A percentile compares a stretch with the other conserved stretches of the same genome.
Conservation (phyloP, 1,284 basidiomycete species). For the Schizophyllum amplum region DNA sequence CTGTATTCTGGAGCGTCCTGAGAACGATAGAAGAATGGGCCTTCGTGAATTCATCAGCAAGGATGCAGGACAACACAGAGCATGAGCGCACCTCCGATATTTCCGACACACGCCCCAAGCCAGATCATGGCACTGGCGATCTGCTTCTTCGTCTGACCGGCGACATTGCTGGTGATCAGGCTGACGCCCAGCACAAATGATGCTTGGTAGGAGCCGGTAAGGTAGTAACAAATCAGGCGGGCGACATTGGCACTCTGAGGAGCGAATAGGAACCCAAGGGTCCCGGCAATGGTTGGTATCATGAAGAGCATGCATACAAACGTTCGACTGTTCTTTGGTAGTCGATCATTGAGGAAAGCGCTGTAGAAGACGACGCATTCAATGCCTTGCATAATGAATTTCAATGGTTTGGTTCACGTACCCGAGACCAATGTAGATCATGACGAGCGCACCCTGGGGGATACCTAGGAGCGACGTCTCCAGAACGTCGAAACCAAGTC, state of each 20-base stretch:
- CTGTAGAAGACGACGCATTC: constrained; percentile 1
- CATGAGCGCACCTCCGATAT: constrained; percentile 12
- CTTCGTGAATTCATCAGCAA: not conserved
- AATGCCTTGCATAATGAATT: no score
- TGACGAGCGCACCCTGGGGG: constrained; percentile 20
- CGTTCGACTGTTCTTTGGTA: constrained; percentile 15
- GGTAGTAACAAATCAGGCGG: constrained; percentile 15
- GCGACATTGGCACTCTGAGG: constrained; percentile 12
- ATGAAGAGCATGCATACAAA: constrained; percentile 16
- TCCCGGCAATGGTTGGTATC: constrained; percentile 16
- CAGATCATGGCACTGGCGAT: constrained; percentile 16
- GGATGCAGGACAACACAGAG: not conserved
- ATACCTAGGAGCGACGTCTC: constrained; percentile 31
- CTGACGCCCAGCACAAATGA: constrained; percentile 16
- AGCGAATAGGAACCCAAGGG: constrained; percentile 14
- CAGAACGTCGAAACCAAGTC: constrained; percentile 27
- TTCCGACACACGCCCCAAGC: constrained; percentile 15
- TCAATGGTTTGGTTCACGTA: not conserved
- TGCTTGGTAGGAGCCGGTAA: constrained; percentile 16
- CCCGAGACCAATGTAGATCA: constrained; percentile 14
- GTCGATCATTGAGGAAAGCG: constrained; percentile 13
- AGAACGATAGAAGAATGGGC: constrained; percentile 15
- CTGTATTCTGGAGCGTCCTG: constrained; percentile 13
- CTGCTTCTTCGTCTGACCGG: constrained; percentile 17
- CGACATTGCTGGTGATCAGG: constrained; percentile 16